phyloP scores from a whole-genome alignment of 2,329 filamentous ascomycete species.

The Fusarium kyushuense region DNA sequence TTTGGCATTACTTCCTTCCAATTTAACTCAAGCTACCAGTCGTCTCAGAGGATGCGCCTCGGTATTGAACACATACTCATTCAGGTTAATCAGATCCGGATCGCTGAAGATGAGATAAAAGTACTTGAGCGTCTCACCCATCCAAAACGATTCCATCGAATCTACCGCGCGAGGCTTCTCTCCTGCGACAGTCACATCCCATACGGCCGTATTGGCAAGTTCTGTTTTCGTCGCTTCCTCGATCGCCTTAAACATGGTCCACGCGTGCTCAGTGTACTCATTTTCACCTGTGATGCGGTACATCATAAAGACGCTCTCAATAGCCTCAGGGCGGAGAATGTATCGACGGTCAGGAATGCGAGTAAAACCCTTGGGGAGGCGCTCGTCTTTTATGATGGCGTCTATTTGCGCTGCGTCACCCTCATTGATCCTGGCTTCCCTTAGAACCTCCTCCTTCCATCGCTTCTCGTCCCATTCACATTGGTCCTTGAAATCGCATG shows the following conservation, averaged over 20 bases:
- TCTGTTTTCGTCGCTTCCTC: constrained; percentile 60
- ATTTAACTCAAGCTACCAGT: constrained; percentile 14
- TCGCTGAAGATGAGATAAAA: constrained; percentile 47
- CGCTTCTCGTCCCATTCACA: constrained; percentile 53
- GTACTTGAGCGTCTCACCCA: constrained; percentile 51
- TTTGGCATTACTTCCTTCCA: background rate
- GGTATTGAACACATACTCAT: constrained; percentile 47
- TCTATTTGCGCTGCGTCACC: constrained; percentile 41
- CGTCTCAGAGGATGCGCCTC: constrained; percentile 45
- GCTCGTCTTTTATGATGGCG: constrained; percentile 46
- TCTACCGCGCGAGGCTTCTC: constrained; percentile 60
- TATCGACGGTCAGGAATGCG: constrained; percentile 65
- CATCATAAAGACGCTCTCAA: constrained; percentile 66
- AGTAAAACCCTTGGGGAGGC: constrained; percentile 70
- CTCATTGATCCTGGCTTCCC: constrained; percentile 42
- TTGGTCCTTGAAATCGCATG: constrained; percentile 53
- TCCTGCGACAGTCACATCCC: constrained; percentile 52
- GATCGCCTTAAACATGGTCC: constrained; percentile 66
- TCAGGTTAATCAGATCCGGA: constrained; percentile 59
- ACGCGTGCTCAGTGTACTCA: constrained; percentile 62
- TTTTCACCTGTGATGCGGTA: constrained; percentile 64
- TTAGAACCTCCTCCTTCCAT: constrained; percentile 53
- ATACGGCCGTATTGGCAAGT: constrained; percentile 63
- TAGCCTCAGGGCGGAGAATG: constrained; percentile 65
- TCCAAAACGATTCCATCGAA: constrained; percentile 66